These are phyloP conservation scores for Apiotrichum siamense DNA, from an alignment of 1,284 basidiomycete species.

Conservation along the genomic window DNA sequence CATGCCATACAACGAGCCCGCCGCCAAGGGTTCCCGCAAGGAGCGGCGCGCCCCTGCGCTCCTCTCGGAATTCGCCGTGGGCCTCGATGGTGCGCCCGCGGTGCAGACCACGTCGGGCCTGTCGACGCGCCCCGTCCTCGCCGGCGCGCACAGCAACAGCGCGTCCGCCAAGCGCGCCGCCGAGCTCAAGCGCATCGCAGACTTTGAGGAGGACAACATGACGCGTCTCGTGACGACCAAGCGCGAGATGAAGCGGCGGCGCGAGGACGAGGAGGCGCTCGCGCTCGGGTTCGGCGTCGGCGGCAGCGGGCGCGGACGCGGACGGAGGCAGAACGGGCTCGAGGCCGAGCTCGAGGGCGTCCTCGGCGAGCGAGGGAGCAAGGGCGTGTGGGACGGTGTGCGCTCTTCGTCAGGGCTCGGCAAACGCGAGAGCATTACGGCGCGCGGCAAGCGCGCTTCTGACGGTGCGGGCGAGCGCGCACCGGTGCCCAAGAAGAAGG, in stretches of 20 bases:
- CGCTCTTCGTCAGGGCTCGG: constrained; percentile 44
- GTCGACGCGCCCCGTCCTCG: constrained; percentile 38
- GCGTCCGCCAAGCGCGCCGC: constrained; percentile 49
- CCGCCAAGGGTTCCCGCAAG: constrained; percentile 33
- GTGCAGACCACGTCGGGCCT: constrained; percentile 76
- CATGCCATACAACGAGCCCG: constrained; percentile 73
- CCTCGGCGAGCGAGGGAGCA: constrained; percentile 53
- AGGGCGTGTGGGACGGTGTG: constrained; percentile 52
- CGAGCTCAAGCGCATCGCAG: constrained; percentile 70
- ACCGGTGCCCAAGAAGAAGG: constrained; percentile 60
- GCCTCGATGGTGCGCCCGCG: constrained; percentile 55
- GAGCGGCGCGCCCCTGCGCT: constrained; percentile 66
- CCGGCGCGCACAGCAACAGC: constrained; percentile 51
- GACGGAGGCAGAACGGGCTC: constrained; percentile 63
- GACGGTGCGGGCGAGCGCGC: constrained; percentile 6
- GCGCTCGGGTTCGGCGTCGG: constrained; percentile 63
- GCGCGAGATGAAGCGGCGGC: constrained; percentile 71
- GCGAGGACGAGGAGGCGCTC: constrained; percentile 81
- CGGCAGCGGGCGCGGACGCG: constrained; percentile 49
- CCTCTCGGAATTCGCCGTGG: constrained; percentile 55
- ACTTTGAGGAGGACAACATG: constrained; percentile 96
- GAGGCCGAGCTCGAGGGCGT: constrained; percentile 81
- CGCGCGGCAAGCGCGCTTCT: constrained; percentile 21
- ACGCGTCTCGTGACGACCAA: constrained; percentile 87
- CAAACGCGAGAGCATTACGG: constrained; percentile 60